Conservation (phyloP, 495 filamentous ascomycete species). For the Penicillium desertorum region DNA sequence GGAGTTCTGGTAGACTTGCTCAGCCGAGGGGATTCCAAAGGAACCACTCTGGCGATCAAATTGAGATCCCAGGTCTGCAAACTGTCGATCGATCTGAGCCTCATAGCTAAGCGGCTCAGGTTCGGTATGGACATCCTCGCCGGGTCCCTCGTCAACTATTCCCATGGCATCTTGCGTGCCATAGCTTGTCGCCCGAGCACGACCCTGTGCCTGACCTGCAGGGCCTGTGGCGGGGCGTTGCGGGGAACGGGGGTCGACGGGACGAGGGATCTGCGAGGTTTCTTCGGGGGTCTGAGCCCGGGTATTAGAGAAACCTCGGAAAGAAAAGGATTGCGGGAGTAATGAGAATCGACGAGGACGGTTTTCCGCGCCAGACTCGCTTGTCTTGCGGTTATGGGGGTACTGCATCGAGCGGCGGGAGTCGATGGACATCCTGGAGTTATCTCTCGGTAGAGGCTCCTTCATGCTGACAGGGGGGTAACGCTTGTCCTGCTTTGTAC, state of each 20-base stretch:
- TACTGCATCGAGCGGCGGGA: slow-evolving; percentile 77
- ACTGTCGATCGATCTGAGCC: slow-evolving; percentile 47
- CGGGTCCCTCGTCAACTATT: slow-evolving; percentile 33
- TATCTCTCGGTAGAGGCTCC: slow-evolving; percentile 53
- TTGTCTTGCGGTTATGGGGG: slow-evolving; percentile 73
- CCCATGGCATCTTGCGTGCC: slow-evolving; percentile 39
- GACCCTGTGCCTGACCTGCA: slow-evolving; percentile 14
- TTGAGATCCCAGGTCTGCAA: slow-evolving; percentile 41
- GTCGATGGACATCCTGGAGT: slow-evolving; percentile 73
- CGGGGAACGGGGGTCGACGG: slow-evolving; percentile 27
- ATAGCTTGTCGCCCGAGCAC: slow-evolving; percentile 39
- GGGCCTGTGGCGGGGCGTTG: slow-evolving; percentile 41
- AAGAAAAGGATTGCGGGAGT: slow-evolving; percentile 71
- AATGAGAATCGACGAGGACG: slow-evolving; percentile 76
- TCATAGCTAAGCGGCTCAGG: slow-evolving; percentile 42
- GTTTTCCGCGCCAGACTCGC: slow-evolving; percentile 75
- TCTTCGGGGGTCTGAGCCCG: slow-evolving; percentile 46
- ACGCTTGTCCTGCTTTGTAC: slow-evolving; percentile 42
- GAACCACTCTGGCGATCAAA: slow-evolving; percentile 34
- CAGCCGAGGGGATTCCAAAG: slow-evolving; percentile 34
- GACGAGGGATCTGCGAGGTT: slow-evolving; percentile 31
- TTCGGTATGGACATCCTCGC: slow-evolving; percentile 29
- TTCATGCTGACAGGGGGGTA: slow-evolving; percentile 83
- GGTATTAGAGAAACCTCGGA: slow-evolving; percentile 51
- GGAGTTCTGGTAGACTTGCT: slow-evolving; percentile 36